Evolutionary conservation across 108 stramenopile species (phyloP), one percentile per base, ranked within the genome.

Genomic region (Chaetoceros tenuissimus): DNA sequence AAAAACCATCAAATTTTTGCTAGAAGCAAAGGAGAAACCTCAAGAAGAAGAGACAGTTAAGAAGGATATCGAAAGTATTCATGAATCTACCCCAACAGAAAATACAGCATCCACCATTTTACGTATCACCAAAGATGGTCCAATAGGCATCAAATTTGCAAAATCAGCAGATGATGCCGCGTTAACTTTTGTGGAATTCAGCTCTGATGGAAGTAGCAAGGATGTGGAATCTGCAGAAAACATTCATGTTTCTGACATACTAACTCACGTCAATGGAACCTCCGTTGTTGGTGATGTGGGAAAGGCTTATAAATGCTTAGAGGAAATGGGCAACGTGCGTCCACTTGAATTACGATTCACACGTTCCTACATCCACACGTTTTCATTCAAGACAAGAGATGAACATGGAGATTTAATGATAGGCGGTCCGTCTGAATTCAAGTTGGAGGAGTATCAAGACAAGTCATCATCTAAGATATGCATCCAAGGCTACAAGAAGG

Each of bases 131-230:
- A 70, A 86, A 40, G 60, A 67, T 23, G 74, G 65, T 28, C 72
- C 79, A 2, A 58, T 93, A 24, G 92, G 92, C 7, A 74, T 94
- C 48, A 84, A 79, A 63, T 89, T 94, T 48, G 71, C 69, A 20
- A 60, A 59, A 30, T 57, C 81, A 22, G 65, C 51, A 0, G 92
- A 89, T 43, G 73, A 81, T 60, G 54, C 68, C 55, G 74, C 79
- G 17, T 64, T 89, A 27, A 66, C 34, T 40, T 10, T 40, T 13
- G 8, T 10, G 8, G 34, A 40, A 40, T n/a, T n/a, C n/a, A n/a
- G n/a, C n/a, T n/a, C n/a, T n/a, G n/a, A n/a, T n/a, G 8, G 5
- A 10, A 40, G 34, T 13, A 13, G 13, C 8, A 40, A 40, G 13
- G 8, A 10, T 5, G 13, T 10, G 13, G 34, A 40, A 40, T 10